A percentile compares a stretch with the other conserved stretches of the same genome.
Evolutionary conservation across 1,139 yeast species (phyloP).

Genomic region (Candida anutae): DNA sequence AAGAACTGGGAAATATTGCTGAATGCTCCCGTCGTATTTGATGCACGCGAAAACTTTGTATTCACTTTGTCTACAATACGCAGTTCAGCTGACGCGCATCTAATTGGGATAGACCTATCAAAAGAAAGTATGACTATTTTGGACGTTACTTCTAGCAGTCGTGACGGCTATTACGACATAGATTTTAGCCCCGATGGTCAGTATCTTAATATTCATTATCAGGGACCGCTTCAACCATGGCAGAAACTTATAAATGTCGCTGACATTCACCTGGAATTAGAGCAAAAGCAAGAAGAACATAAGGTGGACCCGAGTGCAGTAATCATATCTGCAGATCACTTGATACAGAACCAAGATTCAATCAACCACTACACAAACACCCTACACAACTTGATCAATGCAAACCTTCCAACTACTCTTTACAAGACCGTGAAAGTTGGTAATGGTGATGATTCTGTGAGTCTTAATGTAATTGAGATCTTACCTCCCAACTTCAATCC

Average conservation of each 20-base stretch:
- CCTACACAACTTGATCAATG: constrained; percentile 15
- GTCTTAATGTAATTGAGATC: constrained; percentile 66
- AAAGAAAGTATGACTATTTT: constrained; percentile 5
- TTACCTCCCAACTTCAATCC: constrained; percentile 65
- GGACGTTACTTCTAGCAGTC: constrained; percentile 15
- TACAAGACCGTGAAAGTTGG: constrained; percentile 44
- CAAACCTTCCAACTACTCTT: constrained; percentile 49
- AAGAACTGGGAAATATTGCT: constrained; percentile 66
- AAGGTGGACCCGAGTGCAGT: no score
- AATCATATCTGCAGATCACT: constrained; percentile 7
- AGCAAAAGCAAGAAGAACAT: constrained; percentile 1
- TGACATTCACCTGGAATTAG: constrained; percentile 18
- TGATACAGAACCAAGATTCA: constrained; percentile 19
- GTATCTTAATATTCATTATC: constrained; percentile 44
- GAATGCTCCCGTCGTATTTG: constrained; percentile 49
- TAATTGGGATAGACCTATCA: constrained; percentile 19
- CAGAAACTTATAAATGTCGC: constrained; percentile 46
- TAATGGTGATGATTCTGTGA: constrained; percentile 25
- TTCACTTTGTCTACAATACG: constrained; percentile 59
- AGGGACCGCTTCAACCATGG: constrained; percentile 64
- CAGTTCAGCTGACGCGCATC: constrained; percentile 49
- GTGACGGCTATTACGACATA: constrained; percentile 25
- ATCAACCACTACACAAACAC: constrained; percentile 25
- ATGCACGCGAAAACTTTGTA: constrained; percentile 41
- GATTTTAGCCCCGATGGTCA: constrained; percentile 49